Percentiles rank a stretch among this genome's conserved stretches.
These are phyloP conservation scores for Salix dunnii DNA, from an alignment of 345 rosid species.

Conservation along the genomic window DNA sequence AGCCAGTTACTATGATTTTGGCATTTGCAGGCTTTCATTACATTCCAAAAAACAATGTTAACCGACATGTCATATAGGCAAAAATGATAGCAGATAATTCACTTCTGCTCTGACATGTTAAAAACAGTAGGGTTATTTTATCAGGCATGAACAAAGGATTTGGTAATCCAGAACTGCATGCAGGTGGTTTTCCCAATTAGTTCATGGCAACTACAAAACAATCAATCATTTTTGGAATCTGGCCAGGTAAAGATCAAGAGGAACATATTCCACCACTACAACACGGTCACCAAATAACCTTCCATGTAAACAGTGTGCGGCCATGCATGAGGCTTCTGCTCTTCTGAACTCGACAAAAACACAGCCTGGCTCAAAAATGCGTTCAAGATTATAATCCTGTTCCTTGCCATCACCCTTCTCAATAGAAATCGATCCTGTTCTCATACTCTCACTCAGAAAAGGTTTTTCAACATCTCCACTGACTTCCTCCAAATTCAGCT, in stretches of 20 bases:
- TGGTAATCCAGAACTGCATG: background rate
- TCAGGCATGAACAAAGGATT: background rate
- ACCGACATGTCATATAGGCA: background rate
- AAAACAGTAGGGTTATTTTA: background rate
- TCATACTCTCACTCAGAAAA: background rate
- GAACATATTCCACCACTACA: slow-evolving; percentile 56
- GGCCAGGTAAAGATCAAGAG: slow-evolving; percentile 47
- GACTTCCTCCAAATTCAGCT: slow-evolving; percentile 20
- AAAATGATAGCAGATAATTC: background rate
- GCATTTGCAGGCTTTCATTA: background rate
- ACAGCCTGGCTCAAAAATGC: slow-evolving; percentile 54
- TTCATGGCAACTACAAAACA: background rate
- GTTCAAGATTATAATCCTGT: slow-evolving; percentile 21
- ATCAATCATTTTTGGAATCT: slow-evolving; percentile 43
- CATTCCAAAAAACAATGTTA: background rate
- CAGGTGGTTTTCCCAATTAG: background rate
- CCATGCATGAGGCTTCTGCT: slow-evolving; percentile 61
- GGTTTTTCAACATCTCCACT: slow-evolving; percentile 17
- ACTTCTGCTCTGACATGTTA: too few species aligned
- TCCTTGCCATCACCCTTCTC: slow-evolving; percentile 32
- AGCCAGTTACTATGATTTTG: background rate
- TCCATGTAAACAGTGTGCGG: slow-evolving; percentile 76
- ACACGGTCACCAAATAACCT: slow-evolving; percentile 52
- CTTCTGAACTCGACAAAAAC: slow-evolving; percentile 76
- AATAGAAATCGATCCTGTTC: slow-evolving; percentile 2